Evolutionary conservation across 2,329 filamentous ascomycete genomes (phyloP).

Genomic region (Phaeophleospora eucalypticola): DNA sequence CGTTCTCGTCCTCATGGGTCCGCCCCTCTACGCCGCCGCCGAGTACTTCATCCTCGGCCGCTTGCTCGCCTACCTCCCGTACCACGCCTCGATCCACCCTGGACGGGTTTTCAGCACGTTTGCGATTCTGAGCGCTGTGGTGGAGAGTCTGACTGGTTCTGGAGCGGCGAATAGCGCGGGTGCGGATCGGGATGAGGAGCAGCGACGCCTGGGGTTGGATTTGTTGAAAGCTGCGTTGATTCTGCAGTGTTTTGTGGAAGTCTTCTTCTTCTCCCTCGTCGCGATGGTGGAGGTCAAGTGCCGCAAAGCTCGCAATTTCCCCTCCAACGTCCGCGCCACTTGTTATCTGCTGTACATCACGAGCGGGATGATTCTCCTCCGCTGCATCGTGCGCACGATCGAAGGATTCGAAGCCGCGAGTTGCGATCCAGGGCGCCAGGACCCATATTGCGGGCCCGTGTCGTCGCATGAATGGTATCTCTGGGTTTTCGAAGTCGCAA

Average conservation of each 20-base stretch:
- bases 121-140: slow-evolving; percentile 48
- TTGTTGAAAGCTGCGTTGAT: slow-evolving; percentile 50
- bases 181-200: slow-evolving; percentile 33
- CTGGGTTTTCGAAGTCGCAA: slow-evolving; percentile 51
- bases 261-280: slow-evolving; percentile 46
- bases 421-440: slow-evolving; percentile 13
- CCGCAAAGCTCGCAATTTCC: slow-evolving; percentile 40
- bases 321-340: slow-evolving; percentile 40
- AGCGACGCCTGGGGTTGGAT: slow-evolving; percentile 41
- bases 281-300: slow-evolving; percentile 40
- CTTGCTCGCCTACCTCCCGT: slow-evolving; percentile 58
- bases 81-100: slow-evolving; percentile 55
- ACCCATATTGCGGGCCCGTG: slow-evolving; percentile 32
- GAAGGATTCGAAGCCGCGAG: slow-evolving; percentile 40
- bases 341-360: slow-evolving; percentile 48
- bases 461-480: slow-evolving; percentile 50
- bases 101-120: slow-evolving; percentile 58
- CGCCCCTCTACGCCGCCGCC: slow-evolving; percentile 54
- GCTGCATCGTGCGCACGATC: slow-evolving; percentile 52
- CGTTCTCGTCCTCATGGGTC: slow-evolving; percentile 43
- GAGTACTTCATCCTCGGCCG: slow-evolving; percentile 61
- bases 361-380: slow-evolving; percentile 44
- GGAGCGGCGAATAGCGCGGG: slow-evolving; percentile 48
- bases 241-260: slow-evolving; percentile 49
- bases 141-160: slow-evolving; percentile 51